phyloP scores from a whole-genome alignment of 139 green algal genomes.

The Edaphochlamys debaryana region DNA sequence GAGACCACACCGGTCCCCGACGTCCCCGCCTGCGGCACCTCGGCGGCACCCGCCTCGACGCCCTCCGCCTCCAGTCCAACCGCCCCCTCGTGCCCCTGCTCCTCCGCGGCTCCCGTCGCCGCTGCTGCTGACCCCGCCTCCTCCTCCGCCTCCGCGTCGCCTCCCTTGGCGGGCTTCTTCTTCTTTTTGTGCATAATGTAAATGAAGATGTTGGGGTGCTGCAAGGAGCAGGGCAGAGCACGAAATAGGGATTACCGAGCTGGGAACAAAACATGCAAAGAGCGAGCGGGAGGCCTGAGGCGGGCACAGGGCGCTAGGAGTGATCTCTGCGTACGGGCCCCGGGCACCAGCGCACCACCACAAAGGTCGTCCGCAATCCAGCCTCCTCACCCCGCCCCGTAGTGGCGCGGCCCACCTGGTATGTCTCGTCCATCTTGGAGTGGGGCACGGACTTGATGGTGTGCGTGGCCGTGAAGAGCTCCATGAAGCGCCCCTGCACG shows the following conservation, averaged over 20 bases:
- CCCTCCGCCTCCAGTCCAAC: neutral
- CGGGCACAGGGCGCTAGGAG: no score
- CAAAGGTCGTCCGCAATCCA: no score
- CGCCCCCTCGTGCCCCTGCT: neutral
- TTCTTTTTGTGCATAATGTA: constrained; percentile 72
- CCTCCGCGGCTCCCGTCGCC: neutral
- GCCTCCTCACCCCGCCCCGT: no score
- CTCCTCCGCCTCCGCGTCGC: neutral
- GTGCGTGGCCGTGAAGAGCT: constrained; percentile 67
- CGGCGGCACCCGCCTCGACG: no score
- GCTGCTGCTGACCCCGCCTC: neutral
- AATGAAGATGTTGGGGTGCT: constrained; percentile 79
- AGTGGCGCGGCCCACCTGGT: constrained; percentile 22
- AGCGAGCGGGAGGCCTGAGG: neutral
- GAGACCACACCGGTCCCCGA: no score
- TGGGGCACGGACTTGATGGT: constrained; percentile 64
- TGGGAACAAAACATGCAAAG: neutral
- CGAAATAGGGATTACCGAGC: neutral
- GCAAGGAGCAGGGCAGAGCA: neutral
- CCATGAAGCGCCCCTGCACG: constrained; percentile 79
- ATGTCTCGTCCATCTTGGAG: constrained; percentile 69
- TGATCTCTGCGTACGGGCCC: neutral
- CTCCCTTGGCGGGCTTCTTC: no score
- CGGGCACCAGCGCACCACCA: no score
- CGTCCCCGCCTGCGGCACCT: no score